Percentiles rank a stretch among this genome's conserved stretches.
phyloP scores from a whole-genome alignment of 805 yeast genomes.

The Schwanniomyces polymorphus region DNA sequence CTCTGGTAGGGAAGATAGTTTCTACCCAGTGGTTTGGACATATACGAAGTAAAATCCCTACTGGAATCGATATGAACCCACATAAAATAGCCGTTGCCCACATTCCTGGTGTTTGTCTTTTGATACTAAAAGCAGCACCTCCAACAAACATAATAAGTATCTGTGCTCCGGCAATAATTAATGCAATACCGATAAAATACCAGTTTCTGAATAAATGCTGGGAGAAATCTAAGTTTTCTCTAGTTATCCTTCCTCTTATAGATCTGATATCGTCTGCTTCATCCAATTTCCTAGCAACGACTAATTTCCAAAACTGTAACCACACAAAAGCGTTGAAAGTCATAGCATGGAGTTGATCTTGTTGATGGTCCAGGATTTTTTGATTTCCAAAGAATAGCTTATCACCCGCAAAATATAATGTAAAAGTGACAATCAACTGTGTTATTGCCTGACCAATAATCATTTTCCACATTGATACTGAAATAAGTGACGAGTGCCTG shows the following conservation, averaged over 20 bases:
- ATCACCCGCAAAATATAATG: slow-evolving; percentile 76
- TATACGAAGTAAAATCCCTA: slow-evolving; percentile 72
- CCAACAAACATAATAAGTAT: slow-evolving; percentile 93
- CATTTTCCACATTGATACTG: slow-evolving; percentile 98
- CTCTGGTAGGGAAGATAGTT: slow-evolving; percentile 61
- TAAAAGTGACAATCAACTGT: slow-evolving; percentile 80
- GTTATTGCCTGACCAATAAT: slow-evolving; percentile 80
- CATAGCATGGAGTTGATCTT: slow-evolving; percentile 70
- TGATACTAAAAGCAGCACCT: slow-evolving; percentile 89
- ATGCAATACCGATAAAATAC: slow-evolving; percentile 73
- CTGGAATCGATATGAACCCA: slow-evolving; percentile 80
- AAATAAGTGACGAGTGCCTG: slow-evolving; percentile 72
- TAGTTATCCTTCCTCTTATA: slow-evolving; percentile 58
- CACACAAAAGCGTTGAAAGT: slow-evolving; percentile 96
- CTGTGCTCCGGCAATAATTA: slow-evolving; percentile 80
- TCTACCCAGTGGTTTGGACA: slow-evolving; percentile 80
- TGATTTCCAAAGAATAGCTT: slow-evolving; percentile 45
- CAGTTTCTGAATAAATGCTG: slow-evolving; percentile 79
- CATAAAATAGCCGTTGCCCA: slow-evolving; percentile 88
- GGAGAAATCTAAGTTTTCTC: slow-evolving; percentile 75
- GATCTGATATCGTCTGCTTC: slow-evolving; percentile 70
- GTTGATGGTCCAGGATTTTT: slow-evolving; percentile 41
- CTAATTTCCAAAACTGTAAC: slow-evolving; percentile 93
- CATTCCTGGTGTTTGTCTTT: slow-evolving; percentile 75
- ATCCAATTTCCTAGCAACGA: slow-evolving; percentile 88